phyloP scores from a whole-genome alignment of 2,329 filamentous ascomycete genomes.

The Fusarium subtropicale region DNA sequence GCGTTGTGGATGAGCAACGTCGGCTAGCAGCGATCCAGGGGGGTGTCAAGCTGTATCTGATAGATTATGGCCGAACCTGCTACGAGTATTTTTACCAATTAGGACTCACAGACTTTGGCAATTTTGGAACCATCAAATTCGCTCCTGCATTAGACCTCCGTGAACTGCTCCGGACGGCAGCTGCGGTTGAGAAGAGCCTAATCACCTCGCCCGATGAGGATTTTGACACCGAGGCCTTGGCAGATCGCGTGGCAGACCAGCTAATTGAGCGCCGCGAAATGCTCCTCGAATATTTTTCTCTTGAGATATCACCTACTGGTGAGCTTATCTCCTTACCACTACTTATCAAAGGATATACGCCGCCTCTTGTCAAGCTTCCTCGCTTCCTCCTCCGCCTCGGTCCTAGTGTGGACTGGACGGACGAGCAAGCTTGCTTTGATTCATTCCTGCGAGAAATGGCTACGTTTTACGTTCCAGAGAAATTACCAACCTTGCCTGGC shows the following conservation, averaged over 20 bases:
- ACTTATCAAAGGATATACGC: constrained; percentile 88
- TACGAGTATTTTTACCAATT: constrained; percentile 97
- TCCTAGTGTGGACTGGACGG: constrained; percentile 86
- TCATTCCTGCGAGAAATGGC: constrained; percentile 88
- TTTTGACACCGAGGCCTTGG: constrained; percentile 75
- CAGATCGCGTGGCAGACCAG: constrained; percentile 73
- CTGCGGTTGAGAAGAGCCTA: constrained; percentile 72
- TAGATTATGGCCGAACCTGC: constrained; percentile 90
- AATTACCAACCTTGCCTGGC: constrained; percentile 69
- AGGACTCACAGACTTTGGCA: constrained; percentile 93
- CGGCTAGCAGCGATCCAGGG: constrained; percentile 93
- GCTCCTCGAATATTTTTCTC: constrained; percentile 90
- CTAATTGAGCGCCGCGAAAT: constrained; percentile 84
- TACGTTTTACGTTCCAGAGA: constrained; percentile 89
- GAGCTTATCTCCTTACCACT: constrained; percentile 84
- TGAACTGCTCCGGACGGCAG: constrained; percentile 78
- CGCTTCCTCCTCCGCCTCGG: constrained; percentile 89
- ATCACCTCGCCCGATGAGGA: constrained; percentile 59
- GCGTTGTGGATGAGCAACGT: constrained; percentile 86
- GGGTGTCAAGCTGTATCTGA: constrained; percentile 88
- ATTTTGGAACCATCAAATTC: constrained; percentile 88
- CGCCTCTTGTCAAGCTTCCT: constrained; percentile 86
- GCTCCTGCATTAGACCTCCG: constrained; percentile 77
- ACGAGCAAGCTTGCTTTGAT: constrained; percentile 87
- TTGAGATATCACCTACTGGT: constrained; percentile 83